Base-by-base conservation (phyloP, 495 filamentous ascomycete genomes). In the Evernia prunastri region DNA sequence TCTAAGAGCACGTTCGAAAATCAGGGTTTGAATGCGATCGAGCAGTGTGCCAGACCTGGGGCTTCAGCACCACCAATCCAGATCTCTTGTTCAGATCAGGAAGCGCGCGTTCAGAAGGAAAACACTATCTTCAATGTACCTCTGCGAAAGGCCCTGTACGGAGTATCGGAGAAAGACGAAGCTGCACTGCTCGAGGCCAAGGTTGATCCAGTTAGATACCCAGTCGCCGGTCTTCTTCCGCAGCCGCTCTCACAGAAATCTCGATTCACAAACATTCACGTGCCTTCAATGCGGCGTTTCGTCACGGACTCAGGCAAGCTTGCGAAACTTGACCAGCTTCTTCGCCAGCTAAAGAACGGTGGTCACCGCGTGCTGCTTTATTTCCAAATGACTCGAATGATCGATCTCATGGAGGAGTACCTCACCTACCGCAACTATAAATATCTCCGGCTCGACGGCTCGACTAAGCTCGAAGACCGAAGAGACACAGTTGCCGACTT, bases 371-470 rank as follows among this genome's bases (percentile, higher is more conserved):
- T 99, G 23, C 84, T 99, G 11, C 80, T 99, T n/a, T 99, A 99
- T 80, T 99, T 99, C 87, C 94, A 99, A 78, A 99, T 99, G 94
- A 99, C 94, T n/a, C 87, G 89, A 69, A 99, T 99, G 94, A 97
- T 99, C 72, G 94, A 99, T 71, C 78, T 99, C 42, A 97, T 97
- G 88, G 94, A 99, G 71, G 94, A 99, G 75, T 99, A 97, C 71
- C 82, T 99, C 47, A 97, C 94, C 5, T 97, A 96, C 78, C 88
- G 94, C 68, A 96, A 97, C 76, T 97, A 95, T 85, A 96, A 96
- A 73, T 98, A 97, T 78, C 92, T 93, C 64, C 89, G 94, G 25
- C 84, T 98, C 37, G 94, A 98, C 69, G 94, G 94, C 71, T 96
- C 91, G 37, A 97, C 94, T n/a, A 98, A 97, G 74, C 82, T 98